Conservation (phyloP, 495 filamentous ascomycete genomes). For the Lasiosphaeria ovina region DNA sequence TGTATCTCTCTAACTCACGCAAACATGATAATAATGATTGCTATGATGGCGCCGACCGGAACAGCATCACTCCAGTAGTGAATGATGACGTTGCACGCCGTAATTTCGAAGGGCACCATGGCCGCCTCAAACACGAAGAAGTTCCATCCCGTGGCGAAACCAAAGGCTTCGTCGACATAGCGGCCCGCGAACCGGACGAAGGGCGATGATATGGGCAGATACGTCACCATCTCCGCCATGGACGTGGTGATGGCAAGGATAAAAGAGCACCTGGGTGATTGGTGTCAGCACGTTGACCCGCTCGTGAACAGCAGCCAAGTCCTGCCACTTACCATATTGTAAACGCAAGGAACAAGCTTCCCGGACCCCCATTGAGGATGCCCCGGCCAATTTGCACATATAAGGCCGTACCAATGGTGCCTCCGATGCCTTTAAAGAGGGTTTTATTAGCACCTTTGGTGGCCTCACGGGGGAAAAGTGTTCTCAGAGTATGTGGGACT, state of each 20-base stretch:
- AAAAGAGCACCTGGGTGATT: slow-evolving; percentile 54
- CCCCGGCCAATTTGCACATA: slow-evolving; percentile 62
- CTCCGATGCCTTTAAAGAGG: slow-evolving; percentile 53
- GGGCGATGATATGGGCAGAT: slow-evolving; percentile 75
- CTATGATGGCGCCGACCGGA: slow-evolving; percentile 61
- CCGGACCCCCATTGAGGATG: slow-evolving; percentile 70
- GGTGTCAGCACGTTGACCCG: neutral
- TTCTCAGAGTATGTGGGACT: slow-evolving; percentile 37
- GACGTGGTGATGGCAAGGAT: slow-evolving; percentile 66
- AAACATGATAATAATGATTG: slow-evolving; percentile 60
- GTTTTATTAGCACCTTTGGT: neutral
- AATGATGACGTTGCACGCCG: slow-evolving; percentile 66
- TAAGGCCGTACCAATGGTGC: slow-evolving; percentile 40
- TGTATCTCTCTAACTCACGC: slow-evolving; percentile 37
- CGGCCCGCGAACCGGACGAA: slow-evolving; percentile 81
- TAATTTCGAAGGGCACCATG: slow-evolving; percentile 69
- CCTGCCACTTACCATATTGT: slow-evolving; percentile 54
- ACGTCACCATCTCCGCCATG: slow-evolving; percentile 81
- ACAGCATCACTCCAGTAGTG: slow-evolving; percentile 65
- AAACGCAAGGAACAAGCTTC: slow-evolving; percentile 73
- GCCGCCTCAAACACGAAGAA: slow-evolving; percentile 70
- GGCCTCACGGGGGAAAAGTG: slow-evolving; percentile 21
- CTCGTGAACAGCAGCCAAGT: neutral
- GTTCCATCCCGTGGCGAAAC: slow-evolving; percentile 72
- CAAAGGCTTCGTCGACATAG: slow-evolving; percentile 71